Evolutionary conservation across 2,329 filamentous ascomycete genomes (phyloP).

Genomic region (Pleoardoris graminearum): DNA sequence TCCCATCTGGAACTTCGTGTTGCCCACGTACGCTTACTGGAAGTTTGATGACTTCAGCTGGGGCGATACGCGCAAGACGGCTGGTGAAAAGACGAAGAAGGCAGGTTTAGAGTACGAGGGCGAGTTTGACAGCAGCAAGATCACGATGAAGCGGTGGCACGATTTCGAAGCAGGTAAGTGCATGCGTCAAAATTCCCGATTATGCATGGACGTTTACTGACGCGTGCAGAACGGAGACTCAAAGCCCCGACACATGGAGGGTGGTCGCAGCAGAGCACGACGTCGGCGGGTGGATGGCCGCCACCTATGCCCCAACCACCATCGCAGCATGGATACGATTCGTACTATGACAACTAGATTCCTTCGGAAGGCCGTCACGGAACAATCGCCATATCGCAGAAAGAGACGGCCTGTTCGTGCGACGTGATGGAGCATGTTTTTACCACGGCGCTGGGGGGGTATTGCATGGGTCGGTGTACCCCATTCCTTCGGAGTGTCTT

Average conservation of each 20-base stretch:
- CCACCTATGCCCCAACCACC: conserved; percentile 19
- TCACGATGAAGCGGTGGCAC: conserved; percentile 96
- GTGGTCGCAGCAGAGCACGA: conserved; percentile 43
- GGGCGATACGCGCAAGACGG: conserved; percentile 96
- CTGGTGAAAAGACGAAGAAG: conserved; percentile 86
- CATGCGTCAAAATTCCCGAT: conserved; percentile 11
- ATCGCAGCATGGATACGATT: conserved; percentile 44
- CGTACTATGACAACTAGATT: conserved; percentile 46
- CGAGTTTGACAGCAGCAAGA: conserved; percentile 97
- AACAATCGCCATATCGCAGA: conserved; percentile 13
- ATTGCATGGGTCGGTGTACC: too few species aligned
- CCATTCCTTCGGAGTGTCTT: neutral
- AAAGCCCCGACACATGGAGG: conserved; percentile 41
- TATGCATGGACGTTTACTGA: conserved; percentile 31
- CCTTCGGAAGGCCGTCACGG: conserved; percentile 23
- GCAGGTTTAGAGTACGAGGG: conserved; percentile 85
- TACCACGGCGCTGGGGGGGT: conserved; percentile 33
- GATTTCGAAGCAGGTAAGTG: conserved; percentile 81
- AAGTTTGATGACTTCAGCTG: conserved; percentile 99
- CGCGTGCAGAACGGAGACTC: conserved; percentile 48
- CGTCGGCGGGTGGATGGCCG: conserved; percentile 38
- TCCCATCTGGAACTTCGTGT: conserved; percentile 95
- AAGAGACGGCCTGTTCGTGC: conserved; percentile 30
- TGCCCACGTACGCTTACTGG: conserved; percentile 95
- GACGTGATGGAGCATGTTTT: conserved; percentile 20